Base-by-base conservation (phyloP, 768 basidiomycete species). In the Floccularia luteovirens region DNA sequence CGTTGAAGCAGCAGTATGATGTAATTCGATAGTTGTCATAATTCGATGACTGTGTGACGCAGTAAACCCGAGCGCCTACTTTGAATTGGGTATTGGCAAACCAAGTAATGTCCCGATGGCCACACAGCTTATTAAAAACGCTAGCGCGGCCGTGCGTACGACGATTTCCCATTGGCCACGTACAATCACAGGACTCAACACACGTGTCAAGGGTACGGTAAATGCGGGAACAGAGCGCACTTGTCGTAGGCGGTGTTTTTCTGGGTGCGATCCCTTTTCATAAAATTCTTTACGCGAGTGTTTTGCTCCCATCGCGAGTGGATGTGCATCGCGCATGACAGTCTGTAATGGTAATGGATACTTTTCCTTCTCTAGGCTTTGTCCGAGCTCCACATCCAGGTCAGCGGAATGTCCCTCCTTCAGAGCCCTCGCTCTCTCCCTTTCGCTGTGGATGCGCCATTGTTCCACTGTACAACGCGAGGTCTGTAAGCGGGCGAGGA, bases 161-260 rank as follows among this genome's bases (percentile, higher is more conserved):
- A 89, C 82, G 21, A 90, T 81, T 58, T 89, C 85, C 88, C 87
- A 90, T 49, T 90, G 88, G 2, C 77, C 84, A n/a, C 88, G 70
- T 38, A 75, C 70, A 37, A 89, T 75, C 41, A 81, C 67, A 12
- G 83, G 79, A 43, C 73, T 83, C 36, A 83, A 66, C 16, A 90
- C 66, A 28, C 67, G 70, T 31, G 87, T 87, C 42, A 90, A 60
- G 23, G 84, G 82, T 16, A 73, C 61, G 14, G 77, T 71, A 46
- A 89, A 89, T 31, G 83, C 77, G 2, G 86, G 85, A 12, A 87
- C 84, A 8, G 68, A 61, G 32, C 64, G 62, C 34, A 77, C 62
- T n/a, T n/a, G n/a, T n/a, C n/a, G n/a, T n/a, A n/a, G n/a, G n/a
- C n/a, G n/a, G n/a, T n/a, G n/a, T n/a, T n/a, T n/a, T n/a, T n/a